Percentiles rank a stretch among this genome's conserved stretches.
These are phyloP conservation scores for Haplographium delicatum DNA, from an alignment of 495 filamentous ascomycete genomes.

Conservation along the genomic window DNA sequence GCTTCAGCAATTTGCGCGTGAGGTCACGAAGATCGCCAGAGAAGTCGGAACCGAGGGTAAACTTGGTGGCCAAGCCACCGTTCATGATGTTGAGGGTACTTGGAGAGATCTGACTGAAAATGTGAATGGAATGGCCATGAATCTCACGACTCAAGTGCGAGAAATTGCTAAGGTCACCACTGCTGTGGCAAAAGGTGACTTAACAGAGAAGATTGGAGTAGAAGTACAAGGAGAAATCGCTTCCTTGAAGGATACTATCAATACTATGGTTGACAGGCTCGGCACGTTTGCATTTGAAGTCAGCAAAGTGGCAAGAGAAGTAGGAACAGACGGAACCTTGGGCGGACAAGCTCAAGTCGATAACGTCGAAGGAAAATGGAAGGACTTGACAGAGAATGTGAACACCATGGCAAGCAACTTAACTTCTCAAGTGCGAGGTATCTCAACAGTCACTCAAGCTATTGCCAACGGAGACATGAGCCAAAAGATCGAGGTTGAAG, in stretches of 20 bases:
- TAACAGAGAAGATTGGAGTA: constrained; percentile 93
- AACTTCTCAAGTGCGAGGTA: constrained; percentile 90
- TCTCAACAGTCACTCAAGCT: constrained; percentile 94
- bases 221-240: constrained; percentile 96
- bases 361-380: constrained; percentile 99
- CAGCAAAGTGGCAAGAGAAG: constrained; percentile 96
- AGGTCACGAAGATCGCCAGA: constrained; percentile 96
- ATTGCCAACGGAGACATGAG: constrained; percentile 92
- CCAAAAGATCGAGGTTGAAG: constrained; percentile 92
- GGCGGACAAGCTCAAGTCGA: constrained; percentile 95
- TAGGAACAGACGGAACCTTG: constrained; percentile 94
- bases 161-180: constrained; percentile 98
- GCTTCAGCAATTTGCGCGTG: constrained; percentile 90
- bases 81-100: constrained; percentile 95
- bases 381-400: constrained; percentile 94
- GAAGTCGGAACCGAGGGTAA: constrained; percentile 97
- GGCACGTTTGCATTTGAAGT: constrained; percentile 98
- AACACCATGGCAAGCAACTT: constrained; percentile 95
- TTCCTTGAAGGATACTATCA: constrained; percentile 94
- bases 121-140: constrained; percentile 98
- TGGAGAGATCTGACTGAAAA: constrained; percentile 98
- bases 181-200: constrained; percentile 88
- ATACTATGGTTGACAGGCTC: constrained; percentile 97
- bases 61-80: constrained; percentile 91
- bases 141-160: constrained; percentile 94